Conservation (phyloP, 1,139 yeast species). For the Kurtzmaniella quercitrusa region DNA sequence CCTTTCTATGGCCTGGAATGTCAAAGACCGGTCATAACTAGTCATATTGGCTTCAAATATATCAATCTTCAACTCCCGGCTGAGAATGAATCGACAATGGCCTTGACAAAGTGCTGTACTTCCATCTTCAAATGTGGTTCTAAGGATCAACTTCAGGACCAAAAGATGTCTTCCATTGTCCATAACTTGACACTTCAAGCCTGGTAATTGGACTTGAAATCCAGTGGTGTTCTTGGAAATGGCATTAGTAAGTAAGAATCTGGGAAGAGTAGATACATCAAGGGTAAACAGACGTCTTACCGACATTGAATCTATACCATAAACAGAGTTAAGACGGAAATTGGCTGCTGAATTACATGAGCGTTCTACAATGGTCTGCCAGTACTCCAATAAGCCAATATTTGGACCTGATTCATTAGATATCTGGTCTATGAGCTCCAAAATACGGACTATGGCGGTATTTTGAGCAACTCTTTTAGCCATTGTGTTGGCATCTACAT, state of each 20-base stretch:
- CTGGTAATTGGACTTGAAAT: constrained; percentile 57
- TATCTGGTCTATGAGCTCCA: constrained; percentile 35
- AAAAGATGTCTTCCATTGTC: constrained; percentile 64
- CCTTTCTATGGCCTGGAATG: constrained; percentile 22
- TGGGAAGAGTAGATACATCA: constrained; percentile 61
- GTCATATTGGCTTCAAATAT: constrained; percentile 60
- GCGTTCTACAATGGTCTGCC: constrained; percentile 35
- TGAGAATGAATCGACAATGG: constrained; percentile 55
- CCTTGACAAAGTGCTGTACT: constrained; percentile 62
- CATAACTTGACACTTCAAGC: constrained; percentile 62
- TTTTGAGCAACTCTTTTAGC: constrained; percentile 38
- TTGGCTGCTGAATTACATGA: constrained; percentile 32
- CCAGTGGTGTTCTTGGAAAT: constrained; percentile 48
- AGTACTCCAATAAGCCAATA: constrained; percentile 28
- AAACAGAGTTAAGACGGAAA: constrained; percentile 23
- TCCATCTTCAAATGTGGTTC: constrained; percentile 63
- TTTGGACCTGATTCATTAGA: constrained; percentile 30
- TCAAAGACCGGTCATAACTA: constrained; percentile 25
- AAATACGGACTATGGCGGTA: constrained; percentile 39
- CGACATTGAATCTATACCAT: background rate
- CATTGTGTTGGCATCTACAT: background rate
- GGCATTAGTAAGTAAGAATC: constrained; percentile 53
- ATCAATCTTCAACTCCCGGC: constrained; percentile 60
- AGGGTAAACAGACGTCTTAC: constrained; percentile 53
- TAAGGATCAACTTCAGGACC: constrained; percentile 51